Conservation (phyloP, 257 asterid genomes). For the Jacaranda mimosifolia region DNA sequence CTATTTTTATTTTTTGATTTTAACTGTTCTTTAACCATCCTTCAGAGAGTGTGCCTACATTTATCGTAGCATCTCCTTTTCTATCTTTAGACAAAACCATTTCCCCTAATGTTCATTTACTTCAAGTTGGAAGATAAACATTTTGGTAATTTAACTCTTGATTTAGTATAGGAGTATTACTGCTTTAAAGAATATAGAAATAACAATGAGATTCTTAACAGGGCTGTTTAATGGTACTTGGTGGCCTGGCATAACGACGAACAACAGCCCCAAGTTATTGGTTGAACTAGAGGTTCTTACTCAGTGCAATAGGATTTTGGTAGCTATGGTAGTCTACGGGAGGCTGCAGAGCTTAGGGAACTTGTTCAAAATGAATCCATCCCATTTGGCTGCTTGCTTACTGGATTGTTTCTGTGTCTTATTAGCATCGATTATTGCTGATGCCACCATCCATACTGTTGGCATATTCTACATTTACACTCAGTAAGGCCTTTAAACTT, state of each 20-base stretch:
- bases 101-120: too few relatives aligned
- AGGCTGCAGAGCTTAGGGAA: slow-evolving; percentile 54
- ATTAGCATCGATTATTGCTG: slow-evolving; percentile 63
- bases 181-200: slow-evolving; percentile 20
- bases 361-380: slow-evolving; percentile 60
- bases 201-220: slow-evolving; percentile 58
- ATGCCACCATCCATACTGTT: slow-evolving; percentile 53
- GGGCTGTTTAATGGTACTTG: slow-evolving; percentile 49
- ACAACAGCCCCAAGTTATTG: slow-evolving; percentile 73
- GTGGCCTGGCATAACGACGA: slow-evolving; percentile 61
- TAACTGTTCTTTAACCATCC: too few relatives aligned
- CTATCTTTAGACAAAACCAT: too few relatives aligned
- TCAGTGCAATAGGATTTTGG: slow-evolving; percentile 65
- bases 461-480: slow-evolving; percentile 72
- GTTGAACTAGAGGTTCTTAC: slow-evolving; percentile 87
- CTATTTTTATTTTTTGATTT: too few relatives aligned
- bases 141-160: too few relatives aligned
- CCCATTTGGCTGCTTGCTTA: slow-evolving; percentile 67
- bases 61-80: too few relatives aligned
- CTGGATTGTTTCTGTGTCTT: slow-evolving; percentile 59
- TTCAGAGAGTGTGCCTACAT: too few relatives aligned
- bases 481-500: slow-evolving; percentile 59
- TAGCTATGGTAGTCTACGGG: slow-evolving; percentile 27
- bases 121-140: too few relatives aligned
- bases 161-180: background rate